Conservation (phyloP, 805 yeast species). For the Yamadazyma laniorum region DNA sequence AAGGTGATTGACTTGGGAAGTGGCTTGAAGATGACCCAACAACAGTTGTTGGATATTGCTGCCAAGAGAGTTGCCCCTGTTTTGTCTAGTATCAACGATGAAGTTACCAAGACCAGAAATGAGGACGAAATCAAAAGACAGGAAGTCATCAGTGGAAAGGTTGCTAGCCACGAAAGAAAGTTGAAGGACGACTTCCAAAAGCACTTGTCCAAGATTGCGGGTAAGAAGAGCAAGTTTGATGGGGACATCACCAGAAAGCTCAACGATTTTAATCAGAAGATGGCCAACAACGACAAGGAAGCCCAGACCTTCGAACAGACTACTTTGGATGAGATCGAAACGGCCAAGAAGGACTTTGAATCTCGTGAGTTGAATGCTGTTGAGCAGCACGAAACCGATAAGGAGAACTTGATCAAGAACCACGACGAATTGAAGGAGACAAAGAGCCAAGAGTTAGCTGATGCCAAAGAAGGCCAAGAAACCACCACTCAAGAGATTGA, state of each 20-base stretch:
- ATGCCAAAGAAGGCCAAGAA: slow-evolving; percentile 40
- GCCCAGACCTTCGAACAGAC: slow-evolving; percentile 40
- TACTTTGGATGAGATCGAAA: slow-evolving; percentile 43
- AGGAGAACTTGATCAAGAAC: slow-evolving; percentile 40
- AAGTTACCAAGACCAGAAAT: slow-evolving; percentile 43
- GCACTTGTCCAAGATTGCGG: slow-evolving; percentile 36
- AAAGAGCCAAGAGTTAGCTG: slow-evolving; percentile 43
- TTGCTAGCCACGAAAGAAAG: slow-evolving; percentile 33
- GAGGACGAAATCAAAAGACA: slow-evolving; percentile 45
- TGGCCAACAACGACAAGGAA: slow-evolving; percentile 28
- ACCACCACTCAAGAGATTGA: slow-evolving; percentile 46
- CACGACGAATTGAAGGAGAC: slow-evolving; percentile 47
- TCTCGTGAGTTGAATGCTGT: slow-evolving; percentile 48
- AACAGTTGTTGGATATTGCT: slow-evolving; percentile 55
- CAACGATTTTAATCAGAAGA: slow-evolving; percentile 20
- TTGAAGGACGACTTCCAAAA: slow-evolving; percentile 37
- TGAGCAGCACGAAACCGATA: slow-evolving; percentile 44
- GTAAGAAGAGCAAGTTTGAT: slow-evolving; percentile 38
- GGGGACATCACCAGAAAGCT: slow-evolving; percentile 39
- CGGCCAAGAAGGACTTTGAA: slow-evolving; percentile 43
- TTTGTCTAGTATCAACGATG: slow-evolving; percentile 48
- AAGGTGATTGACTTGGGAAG: slow-evolving; percentile 52
- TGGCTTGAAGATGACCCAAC: slow-evolving; percentile 53
- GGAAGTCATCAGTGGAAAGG: slow-evolving; percentile 36
- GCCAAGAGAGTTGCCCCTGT: slow-evolving; percentile 55